phyloP scores from a whole-genome alignment of 805 yeast species.

The Myxozyma neotropica region DNA sequence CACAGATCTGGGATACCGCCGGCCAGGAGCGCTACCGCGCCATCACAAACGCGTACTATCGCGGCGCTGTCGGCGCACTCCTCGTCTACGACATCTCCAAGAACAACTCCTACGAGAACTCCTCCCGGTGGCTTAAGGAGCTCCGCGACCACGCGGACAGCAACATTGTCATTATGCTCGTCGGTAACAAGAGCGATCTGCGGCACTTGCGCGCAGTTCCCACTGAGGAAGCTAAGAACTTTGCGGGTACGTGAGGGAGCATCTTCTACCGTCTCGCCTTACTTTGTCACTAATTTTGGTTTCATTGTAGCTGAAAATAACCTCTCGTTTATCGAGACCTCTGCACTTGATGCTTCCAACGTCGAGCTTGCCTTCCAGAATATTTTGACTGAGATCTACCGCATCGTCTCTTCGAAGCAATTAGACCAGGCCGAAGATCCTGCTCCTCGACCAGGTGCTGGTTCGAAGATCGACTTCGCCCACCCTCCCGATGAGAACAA shows the following conservation, averaged over 20 bases:
- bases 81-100: constrained; percentile 94
- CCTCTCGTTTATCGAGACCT: constrained; percentile 91
- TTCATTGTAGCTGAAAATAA: constrained; percentile 66
- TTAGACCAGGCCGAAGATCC: constrained; percentile 78
- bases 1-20: constrained; percentile 99
- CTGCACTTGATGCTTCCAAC: constrained; percentile 90
- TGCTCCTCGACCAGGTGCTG: constrained; percentile 69
- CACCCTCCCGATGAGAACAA: constrained; percentile 74
- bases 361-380: constrained; percentile 95
- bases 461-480: constrained; percentile 89
- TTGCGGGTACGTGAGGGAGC: constrained; percentile 63
- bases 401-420: constrained; percentile 91
- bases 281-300: neutral
- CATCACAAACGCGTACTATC: constrained; percentile 92
- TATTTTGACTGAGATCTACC: constrained; percentile 87
- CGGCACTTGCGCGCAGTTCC: constrained; percentile 95
- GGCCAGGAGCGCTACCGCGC: constrained; percentile 99
- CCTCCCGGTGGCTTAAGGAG: constrained; percentile 89
- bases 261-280: neutral
- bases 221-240: constrained; percentile 93
- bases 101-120: constrained; percentile 87
- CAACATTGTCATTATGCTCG: constrained; percentile 92
- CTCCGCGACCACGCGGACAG: constrained; percentile 96
- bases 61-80: constrained; percentile 98
- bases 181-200: constrained; percentile 95